Percentiles rank a stretch among this genome's conserved stretches.
Evolutionary conservation across 2,329 filamentous ascomycete genomes (phyloP).

Genomic region (Aspergillus novoparasiticus): DNA sequence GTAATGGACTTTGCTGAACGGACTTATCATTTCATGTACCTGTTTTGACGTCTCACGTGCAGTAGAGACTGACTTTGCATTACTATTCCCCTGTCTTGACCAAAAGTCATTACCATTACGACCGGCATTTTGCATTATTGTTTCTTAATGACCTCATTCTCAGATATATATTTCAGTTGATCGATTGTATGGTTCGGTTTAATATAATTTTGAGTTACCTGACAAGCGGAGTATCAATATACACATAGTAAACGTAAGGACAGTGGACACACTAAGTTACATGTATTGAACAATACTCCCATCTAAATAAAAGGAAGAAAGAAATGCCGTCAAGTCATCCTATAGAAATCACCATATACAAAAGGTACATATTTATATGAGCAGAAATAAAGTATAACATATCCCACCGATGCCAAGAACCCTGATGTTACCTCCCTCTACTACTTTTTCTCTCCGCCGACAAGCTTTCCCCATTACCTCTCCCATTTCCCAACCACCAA

Average conservation of each 20-base stretch:
- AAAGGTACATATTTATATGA: too few species aligned
- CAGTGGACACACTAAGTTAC: not conserved
- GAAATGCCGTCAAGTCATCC: too few species aligned
- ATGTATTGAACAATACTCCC: not conserved
- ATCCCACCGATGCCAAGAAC: not conserved
- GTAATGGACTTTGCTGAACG: not conserved
- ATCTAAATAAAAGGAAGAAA: too few species aligned
- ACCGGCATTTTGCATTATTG: not conserved
- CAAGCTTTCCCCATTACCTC: not conserved
- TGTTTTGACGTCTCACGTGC: slow-evolving; percentile 3
- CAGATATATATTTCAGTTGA: not conserved
- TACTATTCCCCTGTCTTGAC: not conserved
- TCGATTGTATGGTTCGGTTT: not conserved
- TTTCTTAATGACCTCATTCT: not conserved
- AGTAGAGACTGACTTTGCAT: not conserved
- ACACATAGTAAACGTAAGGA: not conserved
- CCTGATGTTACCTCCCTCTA: not conserved
- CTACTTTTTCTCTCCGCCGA: not conserved
- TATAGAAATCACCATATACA: too few species aligned
- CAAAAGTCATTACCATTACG: not conserved
- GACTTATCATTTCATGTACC: not conserved
- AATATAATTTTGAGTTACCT: not conserved
- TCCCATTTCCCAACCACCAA: not conserved
- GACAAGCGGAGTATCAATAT: too few species aligned
- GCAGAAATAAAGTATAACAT: too few species aligned